Base-by-base conservation (phyloP, 2,329 filamentous ascomycete species). In the Cladosporium sp. region DNA sequence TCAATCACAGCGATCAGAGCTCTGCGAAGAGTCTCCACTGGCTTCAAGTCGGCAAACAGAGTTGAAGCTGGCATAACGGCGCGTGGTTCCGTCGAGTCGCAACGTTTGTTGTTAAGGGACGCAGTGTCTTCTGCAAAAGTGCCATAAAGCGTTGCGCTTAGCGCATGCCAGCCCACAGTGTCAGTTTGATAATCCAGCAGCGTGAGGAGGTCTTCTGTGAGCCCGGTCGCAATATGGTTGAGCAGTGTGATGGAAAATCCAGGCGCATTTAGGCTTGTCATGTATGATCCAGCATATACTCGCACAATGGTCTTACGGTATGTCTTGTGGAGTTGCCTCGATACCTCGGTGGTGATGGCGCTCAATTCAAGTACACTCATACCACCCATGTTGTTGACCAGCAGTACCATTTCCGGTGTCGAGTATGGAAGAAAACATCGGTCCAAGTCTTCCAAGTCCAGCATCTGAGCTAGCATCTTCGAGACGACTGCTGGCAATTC, bases 361-460 rank as follows among this genome's bases (percentile, higher is more conserved):
- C 88, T 88, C 71, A 93, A 77, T 76, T 93, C 90, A 38, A 93
- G 82, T 32, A 86, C 85, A 73, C 88, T 91, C 36, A 93, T 87
- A 15, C 89, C 89, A 55, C 89, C 90, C 2, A 93, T 83, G 75
- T 93, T 93, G 78, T 92, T 93, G 69, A 93, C 81, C 68, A 92
- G 77, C 57, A 93, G 78, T 10, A 92, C 88, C 0, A 89, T 85
- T 65, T 89, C 88, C 8, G 79, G 78, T 15, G 82, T 80, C 52
- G 84, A 85, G 68, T 92, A 82, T 3, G 85, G 80, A 38, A 91
- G 75, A 75, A 92, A 93, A 0, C 84, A 88, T 21, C 90, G 83
- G 75, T 93, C 90, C 72, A 84, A 79, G 75, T 92, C 91, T 38
- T 76, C 78, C 59, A 81, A 80, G 71, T 89, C 85, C 36, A 92